phyloP scores from a whole-genome alignment of 2,329 filamentous ascomycete species.

The Phaeoacremonium minimum region DNA sequence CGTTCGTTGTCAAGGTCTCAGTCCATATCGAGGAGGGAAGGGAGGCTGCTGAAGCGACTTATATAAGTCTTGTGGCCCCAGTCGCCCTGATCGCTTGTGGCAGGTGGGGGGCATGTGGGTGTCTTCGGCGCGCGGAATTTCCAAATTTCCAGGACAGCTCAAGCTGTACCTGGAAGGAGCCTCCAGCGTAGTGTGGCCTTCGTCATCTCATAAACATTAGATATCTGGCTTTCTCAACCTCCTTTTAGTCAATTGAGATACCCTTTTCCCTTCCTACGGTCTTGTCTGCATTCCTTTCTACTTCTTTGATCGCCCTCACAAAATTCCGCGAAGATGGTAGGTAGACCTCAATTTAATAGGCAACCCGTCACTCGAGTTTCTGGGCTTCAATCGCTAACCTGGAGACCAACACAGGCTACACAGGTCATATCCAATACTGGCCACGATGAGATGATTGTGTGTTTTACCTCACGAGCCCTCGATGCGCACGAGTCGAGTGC shows the following conservation, averaged over 20 bases:
- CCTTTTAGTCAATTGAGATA: not conserved
- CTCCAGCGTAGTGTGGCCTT: no score
- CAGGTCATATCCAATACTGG: slow-evolving; percentile 81
- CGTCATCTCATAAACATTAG: no score
- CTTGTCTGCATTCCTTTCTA: not conserved
- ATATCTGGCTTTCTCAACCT: no score
- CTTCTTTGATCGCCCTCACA: not conserved
- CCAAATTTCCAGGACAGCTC: no score
- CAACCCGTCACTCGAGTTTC: not conserved
- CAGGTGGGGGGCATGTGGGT: no score
- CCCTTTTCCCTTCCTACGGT: not conserved
- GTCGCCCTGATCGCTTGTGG: no score
- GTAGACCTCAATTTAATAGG: slow-evolving; percentile 1
- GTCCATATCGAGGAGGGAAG: no score
- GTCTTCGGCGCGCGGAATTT: no score
- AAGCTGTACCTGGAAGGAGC: no score
- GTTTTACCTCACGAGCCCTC: slow-evolving; percentile 28
- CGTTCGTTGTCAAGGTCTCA: no score
- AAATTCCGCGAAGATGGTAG: slow-evolving; percentile 9
- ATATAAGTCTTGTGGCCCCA: no score
- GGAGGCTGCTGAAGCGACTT: no score
- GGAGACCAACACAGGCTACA: slow-evolving; percentile 30
- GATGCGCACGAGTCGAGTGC: not conserved
- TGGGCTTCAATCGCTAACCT: not conserved
- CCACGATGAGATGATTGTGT: slow-evolving; percentile 99